Conservation (phyloP, 768 basidiomycete genomes). For the Hemileccinum impolitum region DNA sequence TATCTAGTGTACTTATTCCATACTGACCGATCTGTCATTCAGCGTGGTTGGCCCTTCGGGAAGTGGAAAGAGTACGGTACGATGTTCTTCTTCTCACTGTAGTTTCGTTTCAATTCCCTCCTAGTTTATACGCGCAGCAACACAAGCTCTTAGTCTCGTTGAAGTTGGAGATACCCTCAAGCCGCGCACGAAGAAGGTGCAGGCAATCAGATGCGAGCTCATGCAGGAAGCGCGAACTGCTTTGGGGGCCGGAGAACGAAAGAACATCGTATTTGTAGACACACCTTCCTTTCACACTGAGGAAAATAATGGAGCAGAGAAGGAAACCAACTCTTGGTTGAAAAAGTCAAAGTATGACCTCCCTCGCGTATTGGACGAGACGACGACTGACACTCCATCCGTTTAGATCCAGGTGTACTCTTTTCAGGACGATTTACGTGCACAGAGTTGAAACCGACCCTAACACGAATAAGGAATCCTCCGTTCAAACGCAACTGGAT, state of each 20-base stretch:
- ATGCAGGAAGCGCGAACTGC: not conserved
- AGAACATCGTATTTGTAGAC: constrained; percentile 20
- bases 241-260: not conserved
- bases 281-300: constrained; percentile 16
- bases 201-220: constrained; percentile 15
- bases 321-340: constrained; percentile 7
- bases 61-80: constrained; percentile 19
- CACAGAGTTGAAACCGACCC: constrained; percentile 10
- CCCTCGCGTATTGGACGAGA: not conserved
- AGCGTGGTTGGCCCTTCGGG: constrained; percentile 20
- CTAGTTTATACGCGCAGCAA: constrained; percentile 11
- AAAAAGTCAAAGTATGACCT: not conserved
- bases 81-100: not conserved
- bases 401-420: constrained; percentile 7
- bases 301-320: not conserved
- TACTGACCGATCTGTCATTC: not conserved
- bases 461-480: accelerated
- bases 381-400: no score
- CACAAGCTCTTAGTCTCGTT: not conserved
- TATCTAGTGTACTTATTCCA: not conserved
- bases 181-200: not conserved
- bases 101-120: not conserved
- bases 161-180: not conserved
- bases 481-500: constrained; percentile 6
- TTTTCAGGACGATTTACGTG: constrained; percentile 15